Evolutionary conservation across 2,329 filamentous ascomycete genomes (phyloP).

Genomic region (Fusarium kyushuense): DNA sequence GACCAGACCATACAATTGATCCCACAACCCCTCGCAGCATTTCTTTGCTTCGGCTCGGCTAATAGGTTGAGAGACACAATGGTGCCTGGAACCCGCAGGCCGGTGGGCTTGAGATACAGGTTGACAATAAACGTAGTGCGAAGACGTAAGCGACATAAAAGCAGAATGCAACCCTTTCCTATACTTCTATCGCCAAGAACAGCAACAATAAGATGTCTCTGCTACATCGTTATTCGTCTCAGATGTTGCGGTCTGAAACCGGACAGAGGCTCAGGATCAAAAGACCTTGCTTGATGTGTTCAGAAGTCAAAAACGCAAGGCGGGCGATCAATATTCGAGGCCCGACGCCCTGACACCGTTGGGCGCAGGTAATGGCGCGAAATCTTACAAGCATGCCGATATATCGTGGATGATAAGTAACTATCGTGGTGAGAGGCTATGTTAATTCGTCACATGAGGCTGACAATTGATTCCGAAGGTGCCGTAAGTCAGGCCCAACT

Average conservation of each 20-base stretch:
- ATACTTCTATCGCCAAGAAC: conserved; percentile 1
- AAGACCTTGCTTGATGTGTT: conserved; percentile 20
- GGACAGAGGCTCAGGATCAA: conserved; percentile 8
- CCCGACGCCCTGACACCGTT: conserved; percentile 17
- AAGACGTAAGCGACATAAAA: conserved; percentile 35
- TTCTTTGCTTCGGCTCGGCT: conserved; percentile 16
- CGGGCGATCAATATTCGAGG: conserved; percentile 21
- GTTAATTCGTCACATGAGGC: conserved; percentile 9
- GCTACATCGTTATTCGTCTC: conserved; percentile 35
- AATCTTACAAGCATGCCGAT: background rate
- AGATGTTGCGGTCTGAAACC: conserved; percentile 14
- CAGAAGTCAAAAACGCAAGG: conserved; percentile 7
- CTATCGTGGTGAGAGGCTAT: conserved; percentile 5
- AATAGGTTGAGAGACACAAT: conserved; percentile 32
- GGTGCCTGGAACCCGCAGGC: conserved; percentile 46
- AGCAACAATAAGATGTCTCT: conserved; percentile 32
- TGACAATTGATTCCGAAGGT: conserved; percentile 30
- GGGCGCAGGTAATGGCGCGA: conserved; percentile 36
- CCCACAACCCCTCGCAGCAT: conserved; percentile 37
- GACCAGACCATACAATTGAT: conserved; percentile 33
- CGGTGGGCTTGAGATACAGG: conserved; percentile 37
- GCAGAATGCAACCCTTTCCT: conserved; percentile 41
- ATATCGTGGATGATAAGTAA: background rate
- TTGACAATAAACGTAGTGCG: conserved; percentile 42
- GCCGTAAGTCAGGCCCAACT: conserved; percentile 24